Evolutionary conservation across 768 basidiomycete genomes (phyloP).

Genomic region (Podaxis sp.): DNA sequence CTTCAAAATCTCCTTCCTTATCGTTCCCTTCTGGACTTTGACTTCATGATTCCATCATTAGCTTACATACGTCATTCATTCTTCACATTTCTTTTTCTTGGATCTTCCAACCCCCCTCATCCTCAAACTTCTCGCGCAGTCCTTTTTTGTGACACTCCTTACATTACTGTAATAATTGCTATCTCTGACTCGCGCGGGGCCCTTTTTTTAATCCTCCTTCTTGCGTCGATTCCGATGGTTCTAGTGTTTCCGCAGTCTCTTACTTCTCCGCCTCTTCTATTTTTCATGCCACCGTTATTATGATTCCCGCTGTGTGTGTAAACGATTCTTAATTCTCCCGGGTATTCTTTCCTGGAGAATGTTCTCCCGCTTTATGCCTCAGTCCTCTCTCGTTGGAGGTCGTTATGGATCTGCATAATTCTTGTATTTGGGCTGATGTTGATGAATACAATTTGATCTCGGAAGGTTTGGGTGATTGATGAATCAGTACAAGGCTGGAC

Average conservation of each 20-base stretch:
- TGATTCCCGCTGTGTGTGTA: not conserved
- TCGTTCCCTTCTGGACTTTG: conserved; percentile 8
- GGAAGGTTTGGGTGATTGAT: not conserved
- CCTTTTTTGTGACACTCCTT: conserved; percentile 15
- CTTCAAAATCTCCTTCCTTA: conserved; percentile 8
- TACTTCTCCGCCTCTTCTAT: conserved; percentile 5
- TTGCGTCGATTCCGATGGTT: conserved; percentile 5
- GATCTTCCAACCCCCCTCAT: not conserved
- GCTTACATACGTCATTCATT: conserved; percentile 6
- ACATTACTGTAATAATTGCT: conserved; percentile 16
- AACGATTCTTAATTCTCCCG: not conserved
- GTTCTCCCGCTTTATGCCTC: not conserved
- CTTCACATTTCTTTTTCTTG: conserved; percentile 4
- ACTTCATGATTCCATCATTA: not conserved
- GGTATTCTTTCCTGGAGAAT: not conserved
- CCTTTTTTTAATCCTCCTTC: conserved; percentile 9
- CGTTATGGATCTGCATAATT: conserved; percentile 12
- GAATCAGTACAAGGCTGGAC: not conserved
- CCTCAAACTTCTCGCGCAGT: conserved; percentile 3
- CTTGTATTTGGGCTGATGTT: conserved; percentile 12
- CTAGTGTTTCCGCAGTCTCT: conserved; percentile 10
- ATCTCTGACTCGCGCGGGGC: conserved; percentile 11
- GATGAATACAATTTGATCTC: not conserved
- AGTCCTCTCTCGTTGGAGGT: not conserved
- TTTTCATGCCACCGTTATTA: not conserved